phyloP scores from a whole-genome alignment of 164 flowering plant genomes.

The Berberis thunbergii region DNA sequence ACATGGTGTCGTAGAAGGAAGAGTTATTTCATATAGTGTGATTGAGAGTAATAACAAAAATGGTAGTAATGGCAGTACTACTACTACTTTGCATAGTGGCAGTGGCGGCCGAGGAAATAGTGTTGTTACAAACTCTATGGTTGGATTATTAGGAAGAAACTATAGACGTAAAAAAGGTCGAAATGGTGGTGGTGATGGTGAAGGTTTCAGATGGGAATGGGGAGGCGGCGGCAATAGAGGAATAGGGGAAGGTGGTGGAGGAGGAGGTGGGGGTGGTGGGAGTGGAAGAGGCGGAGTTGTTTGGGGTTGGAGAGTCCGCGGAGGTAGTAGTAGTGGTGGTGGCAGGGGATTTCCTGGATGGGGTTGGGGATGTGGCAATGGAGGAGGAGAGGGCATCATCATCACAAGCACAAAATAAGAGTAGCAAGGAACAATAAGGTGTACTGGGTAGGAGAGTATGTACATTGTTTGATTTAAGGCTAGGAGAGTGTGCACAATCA shows the following conservation, averaged over 20 bases:
- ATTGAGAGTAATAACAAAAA: neutral
- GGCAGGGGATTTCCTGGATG: neutral
- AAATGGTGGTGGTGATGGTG: constrained; percentile 4
- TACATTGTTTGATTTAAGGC: constrained; percentile 46
- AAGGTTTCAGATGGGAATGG: constrained; percentile 2
- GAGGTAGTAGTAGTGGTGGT: neutral
- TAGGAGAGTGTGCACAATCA: constrained; percentile 23
- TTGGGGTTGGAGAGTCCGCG: neutral
- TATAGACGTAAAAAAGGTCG: neutral
- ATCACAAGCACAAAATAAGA: neutral
- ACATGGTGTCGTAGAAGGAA: neutral
- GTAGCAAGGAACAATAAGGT: constrained; percentile 8
- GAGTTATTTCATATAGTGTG: constrained; percentile 5
- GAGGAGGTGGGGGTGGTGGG: constrained; percentile 5
- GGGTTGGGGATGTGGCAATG: constrained; percentile 12
- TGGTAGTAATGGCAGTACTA: neutral
- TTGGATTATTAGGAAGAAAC: too few species aligned
- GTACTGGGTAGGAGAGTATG: constrained; percentile 45
- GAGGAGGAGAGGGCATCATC: neutral
- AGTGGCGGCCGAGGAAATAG: constrained; percentile 7
- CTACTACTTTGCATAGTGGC: neutral
- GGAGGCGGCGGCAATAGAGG: constrained; percentile 9
- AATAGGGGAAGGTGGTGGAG: constrained; percentile 5
- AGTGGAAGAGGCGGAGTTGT: neutral
- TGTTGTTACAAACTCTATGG: neutral